Percentiles rank a stretch among this genome's conserved stretches.
These are phyloP conservation scores for Malassezia sympodialis DNA, from an alignment of 1,284 basidiomycete species.

Conservation along the genomic window DNA sequence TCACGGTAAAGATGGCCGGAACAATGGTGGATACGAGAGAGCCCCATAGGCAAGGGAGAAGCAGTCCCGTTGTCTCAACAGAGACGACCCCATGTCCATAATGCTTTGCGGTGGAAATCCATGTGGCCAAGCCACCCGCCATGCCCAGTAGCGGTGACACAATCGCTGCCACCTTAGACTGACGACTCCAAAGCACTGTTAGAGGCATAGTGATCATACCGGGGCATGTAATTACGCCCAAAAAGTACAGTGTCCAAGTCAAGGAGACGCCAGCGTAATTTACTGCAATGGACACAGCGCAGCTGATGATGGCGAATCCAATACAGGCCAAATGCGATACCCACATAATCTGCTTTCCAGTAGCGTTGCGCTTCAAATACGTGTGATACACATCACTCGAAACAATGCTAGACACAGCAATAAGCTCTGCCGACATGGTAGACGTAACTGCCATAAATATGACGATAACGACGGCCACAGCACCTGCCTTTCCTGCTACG, in stretches of 20 bases:
- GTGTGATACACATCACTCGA: conserved; percentile 34
- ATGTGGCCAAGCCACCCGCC: conserved; percentile 31
- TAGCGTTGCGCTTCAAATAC: conserved; percentile 27
- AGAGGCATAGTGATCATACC: conserved; percentile 31
- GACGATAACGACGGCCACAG: conserved; percentile 34
- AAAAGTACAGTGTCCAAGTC: conserved; percentile 41
- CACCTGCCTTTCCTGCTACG: conserved; percentile 32
- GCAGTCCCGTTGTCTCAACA: conserved; percentile 19
- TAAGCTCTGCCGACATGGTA: conserved; percentile 34
- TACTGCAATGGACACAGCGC: conserved; percentile 24
- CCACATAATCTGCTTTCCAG: conserved; percentile 25
- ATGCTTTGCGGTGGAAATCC: conserved; percentile 33
- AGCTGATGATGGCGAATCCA: conserved; percentile 32
- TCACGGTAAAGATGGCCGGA: conserved; percentile 21
- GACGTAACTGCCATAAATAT: conserved; percentile 17
- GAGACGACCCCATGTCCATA: conserved; percentile 29
- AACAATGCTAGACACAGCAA: conserved; percentile 34
- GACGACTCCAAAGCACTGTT: conserved; percentile 33
- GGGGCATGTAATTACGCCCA: conserved; percentile 32
- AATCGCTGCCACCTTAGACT: conserved; percentile 18
- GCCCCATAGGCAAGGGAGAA: conserved; percentile 35
- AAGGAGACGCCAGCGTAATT: conserved; percentile 31
- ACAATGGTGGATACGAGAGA: conserved; percentile 30
- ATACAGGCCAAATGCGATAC: conserved; percentile 23
- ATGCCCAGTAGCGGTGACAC: conserved; percentile 34